Evolutionary conservation across 106 monocot species (phyloP).

Genomic region (Narthecium ossifragum): DNA sequence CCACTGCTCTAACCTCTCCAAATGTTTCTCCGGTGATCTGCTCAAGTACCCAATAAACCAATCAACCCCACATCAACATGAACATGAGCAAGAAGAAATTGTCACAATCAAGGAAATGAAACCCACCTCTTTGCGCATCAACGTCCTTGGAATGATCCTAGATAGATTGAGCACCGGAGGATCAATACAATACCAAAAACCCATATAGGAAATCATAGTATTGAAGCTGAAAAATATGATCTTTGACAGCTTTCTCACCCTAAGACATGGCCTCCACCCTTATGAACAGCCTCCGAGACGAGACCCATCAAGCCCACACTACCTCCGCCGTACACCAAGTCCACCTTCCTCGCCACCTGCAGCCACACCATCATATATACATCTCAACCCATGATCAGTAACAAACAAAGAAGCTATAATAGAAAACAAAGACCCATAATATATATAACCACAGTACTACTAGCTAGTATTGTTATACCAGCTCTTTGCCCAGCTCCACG

Average conservation of each 20-base stretch:
- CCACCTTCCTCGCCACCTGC: constrained; percentile 61
- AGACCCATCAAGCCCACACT: constrained; percentile 69
- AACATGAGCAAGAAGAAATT: neutral
- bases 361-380: too few species aligned
- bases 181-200: neutral
- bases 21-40: constrained; percentile 68
- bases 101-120: neutral
- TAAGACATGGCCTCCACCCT: constrained; percentile 58
- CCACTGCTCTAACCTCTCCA: constrained; percentile 57
- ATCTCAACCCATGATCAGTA: too few species aligned
- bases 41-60: neutral
- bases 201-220: neutral
- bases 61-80: neutral
- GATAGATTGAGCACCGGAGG: neutral
- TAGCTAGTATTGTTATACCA: constrained; percentile 10
- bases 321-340: constrained; percentile 74
- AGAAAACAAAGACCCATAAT: neutral
- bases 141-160: constrained; percentile 51
- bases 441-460: neutral
- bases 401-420: neutral
- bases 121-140: constrained; percentile 58
- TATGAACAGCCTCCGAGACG: constrained; percentile 53
- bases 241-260: constrained; percentile 33
- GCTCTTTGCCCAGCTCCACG: constrained; percentile 44
- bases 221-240: too few species aligned